phyloP scores from a whole-genome alignment of 495 filamentous ascomycete genomes.

The Bacidia rubella region DNA sequence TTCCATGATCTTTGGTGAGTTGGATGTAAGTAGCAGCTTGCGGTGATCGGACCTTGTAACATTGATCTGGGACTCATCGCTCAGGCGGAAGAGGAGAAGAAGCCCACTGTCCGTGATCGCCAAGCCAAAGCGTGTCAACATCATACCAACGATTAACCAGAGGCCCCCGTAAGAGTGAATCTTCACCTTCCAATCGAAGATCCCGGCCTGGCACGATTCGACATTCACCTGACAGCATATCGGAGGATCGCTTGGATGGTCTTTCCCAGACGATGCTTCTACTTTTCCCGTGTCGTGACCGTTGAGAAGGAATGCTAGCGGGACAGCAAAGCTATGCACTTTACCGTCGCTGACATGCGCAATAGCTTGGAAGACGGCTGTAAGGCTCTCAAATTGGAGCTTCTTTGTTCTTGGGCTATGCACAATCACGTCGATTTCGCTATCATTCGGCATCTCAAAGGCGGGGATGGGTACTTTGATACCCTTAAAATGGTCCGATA shows the following conservation, averaged over 20 bases:
- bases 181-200: conserved; percentile 44
- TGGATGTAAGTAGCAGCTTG: conserved; percentile 38
- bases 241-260: neutral
- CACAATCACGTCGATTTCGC: conserved; percentile 47
- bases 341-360: neutral
- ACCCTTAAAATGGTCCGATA: conserved; percentile 25
- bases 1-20: conserved; percentile 35
- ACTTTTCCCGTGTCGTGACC: conserved; percentile 1
- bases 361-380: conserved; percentile 8
- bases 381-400: neutral
- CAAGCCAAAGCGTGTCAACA: conserved; percentile 42
- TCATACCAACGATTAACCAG: conserved; percentile 46
- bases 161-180: conserved; percentile 49
- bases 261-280: no score
- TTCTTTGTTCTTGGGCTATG: conserved; percentile 27
- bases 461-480: conserved; percentile 37
- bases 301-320: neutral
- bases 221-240: conserved; percentile 51
- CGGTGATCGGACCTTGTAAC: conserved; percentile 36
- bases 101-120: conserved; percentile 44
- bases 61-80: no score
- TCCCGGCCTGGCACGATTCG: conserved; percentile 23
- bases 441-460: conserved; percentile 38
- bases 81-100: conserved; percentile 44
- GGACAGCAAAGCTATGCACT: neutral